These are phyloP conservation scores for Samsoniella hepiali DNA, from an alignment of 2,329 filamentous ascomycete genomes.

Conservation along the genomic window DNA sequence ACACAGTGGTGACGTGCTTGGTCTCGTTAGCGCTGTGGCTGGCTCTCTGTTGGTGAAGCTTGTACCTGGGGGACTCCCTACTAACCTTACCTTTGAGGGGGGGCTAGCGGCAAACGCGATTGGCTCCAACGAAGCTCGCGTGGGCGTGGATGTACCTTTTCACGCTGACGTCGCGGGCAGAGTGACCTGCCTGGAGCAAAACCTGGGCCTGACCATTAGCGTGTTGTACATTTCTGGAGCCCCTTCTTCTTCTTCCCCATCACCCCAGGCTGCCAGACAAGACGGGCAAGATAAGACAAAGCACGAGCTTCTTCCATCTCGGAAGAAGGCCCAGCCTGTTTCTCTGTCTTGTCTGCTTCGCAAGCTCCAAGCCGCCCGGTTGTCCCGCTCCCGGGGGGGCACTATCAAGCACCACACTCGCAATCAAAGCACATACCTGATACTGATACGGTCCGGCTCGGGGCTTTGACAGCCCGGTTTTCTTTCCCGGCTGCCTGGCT, in stretches of 20 bases:
- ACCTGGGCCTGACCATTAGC: constrained; percentile 17
- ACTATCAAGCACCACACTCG: background rate
- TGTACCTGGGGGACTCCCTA: background rate
- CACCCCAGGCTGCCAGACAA: too few relatives aligned
- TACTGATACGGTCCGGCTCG: constrained; percentile 5
- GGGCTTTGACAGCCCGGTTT: background rate
- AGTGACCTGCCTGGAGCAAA: constrained; percentile 9
- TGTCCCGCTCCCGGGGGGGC: background rate
- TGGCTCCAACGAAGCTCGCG: background rate
- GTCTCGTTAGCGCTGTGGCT: background rate
- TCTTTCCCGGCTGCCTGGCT: background rate
- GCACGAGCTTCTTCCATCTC: background rate
- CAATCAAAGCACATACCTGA: constrained; percentile 4
- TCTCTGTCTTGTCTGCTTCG: too few relatives aligned
- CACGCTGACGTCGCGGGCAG: constrained; percentile 1
- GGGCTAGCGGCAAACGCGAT: constrained; percentile 2
- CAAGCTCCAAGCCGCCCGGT: background rate
- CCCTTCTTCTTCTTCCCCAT: background rate
- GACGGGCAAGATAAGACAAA: background rate
- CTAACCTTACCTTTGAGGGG: too few relatives aligned
- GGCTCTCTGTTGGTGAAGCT: background rate
- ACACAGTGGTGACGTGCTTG: constrained; percentile 12
- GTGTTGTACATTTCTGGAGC: constrained; percentile 19
- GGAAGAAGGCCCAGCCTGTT: too few relatives aligned
- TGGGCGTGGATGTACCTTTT: constrained; percentile 12